Evolutionary conservation across 192 early-diverging fungal genomes (phyloP), one percentile per base, ranked within the genome.

Genomic region (Coemansia javaensis): DNA sequence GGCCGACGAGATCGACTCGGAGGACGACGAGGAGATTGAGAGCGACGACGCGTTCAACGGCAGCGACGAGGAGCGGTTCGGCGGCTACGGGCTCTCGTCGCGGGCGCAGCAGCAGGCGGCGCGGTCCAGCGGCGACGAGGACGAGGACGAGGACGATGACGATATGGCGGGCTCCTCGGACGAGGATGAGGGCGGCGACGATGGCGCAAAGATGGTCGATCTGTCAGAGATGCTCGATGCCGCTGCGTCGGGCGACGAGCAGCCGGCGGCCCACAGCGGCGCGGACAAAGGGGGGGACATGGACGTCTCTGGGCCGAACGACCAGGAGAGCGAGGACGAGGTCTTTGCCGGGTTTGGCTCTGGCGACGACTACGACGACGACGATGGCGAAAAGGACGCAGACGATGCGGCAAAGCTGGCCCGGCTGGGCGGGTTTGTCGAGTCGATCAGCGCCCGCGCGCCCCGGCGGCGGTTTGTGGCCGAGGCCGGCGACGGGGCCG

Each of bases 1-100:
- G 43, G 78, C 81, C 6, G 87, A 84, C 30, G 68, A 80, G 18
- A 89, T 96, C 28, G 81, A 87, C 18, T 74, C 80, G 5, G 90
- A 93, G 45, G 91, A 97, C 58, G 92, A 97, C 54, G 92, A 97
- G 55, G 92, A 95, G 45, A 93, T 95, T 38, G 84, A 88, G 28
- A 89, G 90, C 32, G 92, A 97, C 52, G 90, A 86, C 22, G 91
- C 91, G 5, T 94, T 94, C 70, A 79, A 90, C 40, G 83, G 83
- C 12, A 77, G 74, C 35, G 91, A 94, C 48, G 90, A 93, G 40
- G 87, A 92, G 40, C 65, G 81, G 40, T 97, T 89, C 55, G 87
- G 85, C 22, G 57, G 74, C 36, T 90, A 82, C 50, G 72, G 75
- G 50, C 78, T 83, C 40, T 24, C 63, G 72, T 17, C 84, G n/a